These are phyloP conservation scores for Sporothrix humicola DNA, from an alignment of 2,329 filamentous ascomycete genomes.

Conservation along the genomic window DNA sequence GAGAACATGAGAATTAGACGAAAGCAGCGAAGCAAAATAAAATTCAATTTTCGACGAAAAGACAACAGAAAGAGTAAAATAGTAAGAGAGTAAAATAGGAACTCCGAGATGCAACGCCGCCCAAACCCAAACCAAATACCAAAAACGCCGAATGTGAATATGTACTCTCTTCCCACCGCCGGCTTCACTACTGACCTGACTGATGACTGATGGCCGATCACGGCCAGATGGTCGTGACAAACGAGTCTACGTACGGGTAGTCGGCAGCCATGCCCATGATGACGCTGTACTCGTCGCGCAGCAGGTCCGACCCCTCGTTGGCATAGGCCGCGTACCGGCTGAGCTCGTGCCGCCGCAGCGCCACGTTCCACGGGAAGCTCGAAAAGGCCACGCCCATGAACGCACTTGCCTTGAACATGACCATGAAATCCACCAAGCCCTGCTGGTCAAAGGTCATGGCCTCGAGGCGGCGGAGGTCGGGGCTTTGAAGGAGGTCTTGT, in stretches of 20 bases:
- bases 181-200: background rate
- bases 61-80: too few species aligned
- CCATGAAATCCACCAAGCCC: conserved; percentile 45
- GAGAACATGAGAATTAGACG: too few species aligned
- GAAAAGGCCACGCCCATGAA: conserved; percentile 47
- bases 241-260: conserved; percentile 44
- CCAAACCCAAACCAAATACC: too few species aligned
- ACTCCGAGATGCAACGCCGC: too few species aligned
- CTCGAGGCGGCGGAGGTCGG: conserved; percentile 38
- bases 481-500: conserved; percentile 41
- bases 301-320: conserved; percentile 44
- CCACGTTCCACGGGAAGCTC: conserved; percentile 46
- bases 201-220: conserved; percentile 30
- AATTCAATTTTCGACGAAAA: too few species aligned
- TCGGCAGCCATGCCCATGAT: conserved; percentile 45
- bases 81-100: too few species aligned
- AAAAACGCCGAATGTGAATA: too few species aligned
- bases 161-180: background rate
- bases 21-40: too few species aligned
- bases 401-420: conserved; percentile 44
- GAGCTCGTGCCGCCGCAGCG: conserved; percentile 45
- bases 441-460: conserved; percentile 45
- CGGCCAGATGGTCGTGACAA: conserved; percentile 44
- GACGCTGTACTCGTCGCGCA: conserved; percentile 44
- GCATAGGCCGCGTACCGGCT: conserved; percentile 41